Percentiles rank a stretch among this genome's conserved stretches.
These are phyloP conservation scores for Ceratocystis harringtonii DNA, from an alignment of 2,329 filamentous ascomycete genomes.

Conservation along the genomic window DNA sequence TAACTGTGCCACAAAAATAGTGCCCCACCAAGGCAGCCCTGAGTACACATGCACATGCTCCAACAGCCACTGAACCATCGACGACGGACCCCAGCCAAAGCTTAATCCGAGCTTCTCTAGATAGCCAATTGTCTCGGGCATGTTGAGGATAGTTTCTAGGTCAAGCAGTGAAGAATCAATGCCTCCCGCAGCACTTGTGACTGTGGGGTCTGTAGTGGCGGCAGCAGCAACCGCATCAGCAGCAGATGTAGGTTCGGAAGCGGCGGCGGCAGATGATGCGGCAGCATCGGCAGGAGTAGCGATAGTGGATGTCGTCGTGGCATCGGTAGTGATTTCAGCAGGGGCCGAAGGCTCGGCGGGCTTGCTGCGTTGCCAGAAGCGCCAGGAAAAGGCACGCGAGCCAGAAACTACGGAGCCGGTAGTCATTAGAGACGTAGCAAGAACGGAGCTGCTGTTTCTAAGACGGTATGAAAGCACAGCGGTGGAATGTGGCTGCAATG, in stretches of 20 bases:
- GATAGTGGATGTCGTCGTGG: constrained; percentile 17
- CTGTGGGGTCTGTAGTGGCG: constrained; percentile 17
- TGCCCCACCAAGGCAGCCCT: constrained; percentile 69
- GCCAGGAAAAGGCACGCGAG: constrained; percentile 16
- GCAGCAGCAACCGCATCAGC: constrained; percentile 17
- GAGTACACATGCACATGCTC: constrained; percentile 69
- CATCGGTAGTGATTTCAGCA: constrained; percentile 18
- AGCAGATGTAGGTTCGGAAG: constrained; percentile 17
- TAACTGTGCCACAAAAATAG: constrained; percentile 52
- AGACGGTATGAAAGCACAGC: constrained; percentile 1
- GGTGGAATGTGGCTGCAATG: constrained; percentile 12
- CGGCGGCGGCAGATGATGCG: constrained; percentile 11
- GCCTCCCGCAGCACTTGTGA: constrained; percentile 16
- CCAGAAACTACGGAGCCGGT: constrained; percentile 16
- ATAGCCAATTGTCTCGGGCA: constrained; percentile 68
- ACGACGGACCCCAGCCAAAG: constrained; percentile 68
- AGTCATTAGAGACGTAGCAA: constrained; percentile 3
- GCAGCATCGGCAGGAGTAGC: constrained; percentile 15
- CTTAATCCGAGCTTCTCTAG: constrained; percentile 71
- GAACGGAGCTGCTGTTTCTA: background rate
- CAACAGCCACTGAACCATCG: constrained; percentile 56
- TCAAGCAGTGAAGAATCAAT: constrained; percentile 19
- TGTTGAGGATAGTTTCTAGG: constrained; percentile 31
- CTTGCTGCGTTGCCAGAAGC: constrained; percentile 16
- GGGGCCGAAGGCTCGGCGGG: constrained; percentile 8